Base-by-base conservation (phyloP, 108 stramenopile genomes). In the Skeletonema menzelii region DNA sequence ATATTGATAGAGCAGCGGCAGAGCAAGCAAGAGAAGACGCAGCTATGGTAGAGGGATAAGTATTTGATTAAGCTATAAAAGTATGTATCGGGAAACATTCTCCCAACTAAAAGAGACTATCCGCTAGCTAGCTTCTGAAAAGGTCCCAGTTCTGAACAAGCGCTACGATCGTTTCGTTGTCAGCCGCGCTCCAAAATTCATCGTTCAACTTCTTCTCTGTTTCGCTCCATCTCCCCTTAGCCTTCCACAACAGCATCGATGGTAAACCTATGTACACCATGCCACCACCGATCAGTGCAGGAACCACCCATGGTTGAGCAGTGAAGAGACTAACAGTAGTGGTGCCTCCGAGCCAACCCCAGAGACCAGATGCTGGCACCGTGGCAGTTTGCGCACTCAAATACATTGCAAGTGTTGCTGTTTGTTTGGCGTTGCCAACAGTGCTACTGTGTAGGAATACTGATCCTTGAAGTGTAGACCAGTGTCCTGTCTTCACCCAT, bases 11-110 rank as follows among this genome's bases (percentile, higher is more conserved):
- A 40, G 94, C 91, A 19, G 91, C 94, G 8, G 86, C 53, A 15
- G 89, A 93, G 37, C 94, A 95, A 80, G 82, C 80, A 27, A 68
- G 86, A 35, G 94, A 91, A 76, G 90, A 93, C 70, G 80, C 87
- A 5, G 49, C 49, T 7, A 53, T 53, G 49, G 49, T 53, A 53
- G 49, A 53, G 22, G 49, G 22, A 22, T 53, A 53, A 22, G 4
- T 53, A 53, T 20, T 53, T 20, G 22, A 53, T 10, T 53, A 53
- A 53, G 49, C 22, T 24, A 22, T 53, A 24, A 20, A 12, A 37
- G 3, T 47, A 47, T 47, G 46, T 47, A 47, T 47, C 4, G 46
- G 17, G 17, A 12, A 47, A 47, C 5, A 15, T 17, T 17, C 17
- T 5, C 46, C 22, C 20, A 53, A 7, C 40, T 42, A 42, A 42